Base-by-base conservation (phyloP, 495 filamentous ascomycete species). In the Pseudevernia furfuracea region DNA sequence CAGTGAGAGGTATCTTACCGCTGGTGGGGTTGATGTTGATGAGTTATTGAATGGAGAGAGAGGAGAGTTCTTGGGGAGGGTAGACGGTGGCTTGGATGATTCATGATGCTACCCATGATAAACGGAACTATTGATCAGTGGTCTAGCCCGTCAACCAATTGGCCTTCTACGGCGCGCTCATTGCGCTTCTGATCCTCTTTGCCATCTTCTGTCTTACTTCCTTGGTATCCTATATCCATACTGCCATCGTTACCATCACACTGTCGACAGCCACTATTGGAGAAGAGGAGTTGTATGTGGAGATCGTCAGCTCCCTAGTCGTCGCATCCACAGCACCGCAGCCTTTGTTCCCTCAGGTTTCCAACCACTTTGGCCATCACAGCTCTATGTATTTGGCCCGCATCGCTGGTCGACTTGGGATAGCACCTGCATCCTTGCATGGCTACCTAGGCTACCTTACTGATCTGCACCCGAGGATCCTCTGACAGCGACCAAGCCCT, bases 1-100 rank as follows among this genome's bases (percentile, higher is more conserved):
- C 17, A 96, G 90, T 69, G 91, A 92, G 78, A 84, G 80, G 74
- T 98, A 97, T 77, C 77, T 97, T 64, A 91, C 90, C 0, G 81
- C 84, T 59, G 90, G 89, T 21, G 79, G 84, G 15, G 81, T 97
- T 30, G 89, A 98, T 80, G 82, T 97, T 38, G 87, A 92, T 69
- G 88, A 85, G 61, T 71, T 96, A 61, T 72, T 97, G 63, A 84
- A 81, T 28, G 82, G 80, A 75, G 61, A 72, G 78, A 49, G 67
- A 65, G 61, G 75, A 68, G 60, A 76, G 41, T 91, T 92, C 73
- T 69, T 91, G 60, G 89, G 89, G 12, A 74, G 79, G 61, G 82
- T 89, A 23, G 79, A 84, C 60, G 62, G 62, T 32, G 39, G 52
- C 23, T 34, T 66, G 36, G 48, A 57, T 30, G 48, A 52, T 52